phyloP scores from a whole-genome alignment of 345 rosid species.

The Eucalyptus regnans region DNA sequence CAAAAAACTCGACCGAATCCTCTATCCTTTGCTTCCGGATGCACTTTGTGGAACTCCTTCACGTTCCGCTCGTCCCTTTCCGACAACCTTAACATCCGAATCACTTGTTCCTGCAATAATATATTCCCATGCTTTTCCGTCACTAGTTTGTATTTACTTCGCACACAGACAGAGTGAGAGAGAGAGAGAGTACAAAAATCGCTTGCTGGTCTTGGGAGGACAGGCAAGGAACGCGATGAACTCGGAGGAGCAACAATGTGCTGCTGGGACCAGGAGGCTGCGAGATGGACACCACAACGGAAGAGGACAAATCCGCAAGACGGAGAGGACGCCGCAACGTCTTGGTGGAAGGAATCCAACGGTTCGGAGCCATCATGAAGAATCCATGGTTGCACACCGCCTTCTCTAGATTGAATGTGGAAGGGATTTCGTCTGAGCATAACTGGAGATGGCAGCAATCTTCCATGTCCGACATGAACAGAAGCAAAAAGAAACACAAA shows the following conservation, averaged over 20 bases:
- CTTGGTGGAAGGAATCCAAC: conserved; percentile 15
- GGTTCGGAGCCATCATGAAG: conserved; percentile 48
- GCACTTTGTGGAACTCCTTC: conserved; percentile 21
- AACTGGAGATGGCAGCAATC: background rate
- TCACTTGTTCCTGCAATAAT: conserved; percentile 16
- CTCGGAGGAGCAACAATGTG: background rate
- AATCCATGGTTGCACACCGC: conserved; percentile 14
- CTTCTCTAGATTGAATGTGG: conserved; percentile 20
- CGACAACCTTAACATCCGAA: conserved; percentile 31
- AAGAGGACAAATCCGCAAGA: background rate
- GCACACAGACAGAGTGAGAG: background rate
- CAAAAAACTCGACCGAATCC: conserved; percentile 39
- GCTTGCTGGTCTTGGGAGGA: background rate
- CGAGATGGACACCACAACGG: conserved; percentile 17
- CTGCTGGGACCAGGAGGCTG: background rate
- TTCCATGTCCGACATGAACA: background rate
- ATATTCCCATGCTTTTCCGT: background rate
- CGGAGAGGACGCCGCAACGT: conserved; percentile 24
- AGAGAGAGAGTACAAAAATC: background rate
- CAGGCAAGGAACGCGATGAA: no score
- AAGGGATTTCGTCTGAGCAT: background rate
- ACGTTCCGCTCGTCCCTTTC: conserved; percentile 11
- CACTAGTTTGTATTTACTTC: background rate
- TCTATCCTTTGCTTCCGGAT: conserved; percentile 12
- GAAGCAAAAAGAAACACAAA: background rate